Evolutionary conservation across 768 basidiomycete genomes (phyloP), one percentile per base, ranked within the genome.

Genomic region (Calocera cornea): DNA sequence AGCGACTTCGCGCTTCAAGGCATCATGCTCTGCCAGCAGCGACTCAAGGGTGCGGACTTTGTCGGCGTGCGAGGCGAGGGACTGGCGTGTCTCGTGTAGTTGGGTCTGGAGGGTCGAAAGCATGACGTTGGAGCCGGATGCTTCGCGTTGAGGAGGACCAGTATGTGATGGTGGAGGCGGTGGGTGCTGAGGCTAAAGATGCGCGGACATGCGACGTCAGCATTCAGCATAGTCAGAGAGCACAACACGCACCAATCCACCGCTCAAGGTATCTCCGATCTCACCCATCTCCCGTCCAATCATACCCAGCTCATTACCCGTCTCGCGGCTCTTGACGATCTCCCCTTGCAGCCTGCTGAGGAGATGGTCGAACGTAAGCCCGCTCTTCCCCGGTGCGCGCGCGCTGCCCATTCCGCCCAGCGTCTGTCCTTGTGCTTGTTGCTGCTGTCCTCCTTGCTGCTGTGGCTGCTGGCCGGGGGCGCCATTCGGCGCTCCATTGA

Each of bases 271-370:
- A 71, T 97, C 92, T 68, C 92, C 88, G 49, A 97, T 90, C n/a
- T 97, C 93, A 44, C 80, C 84, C 84, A 99, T 91, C 2, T 89
- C 82, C 14, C 83, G 83, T 17, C 84, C 87, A 34, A 97, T 78
- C 0, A 84, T 84, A 69, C 87, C 85, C 2, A 99, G 80, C 73
- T 98, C 95, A 0, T 87, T 81, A 16, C 92, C 91, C 0, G 95
- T 97, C 74, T 98, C 95, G 19, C 92, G 85, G 73, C 91, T 93
- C 79, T 95, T 97, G 78, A 90, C 88, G n/a, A 98, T 84, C 75
- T 98, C 95, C 70, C 87, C 86, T 75, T 97, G 95, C 1, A 98
- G 80, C 38, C 91, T 85, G 67, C 82, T 89, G 50, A 97, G 78
- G 65, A 97, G 92, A 72, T 94, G 90, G 72, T 97, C 95, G 74